phyloP scores from a whole-genome alignment of 768 basidiomycete species.

The Artomyces pyxidatus region DNA sequence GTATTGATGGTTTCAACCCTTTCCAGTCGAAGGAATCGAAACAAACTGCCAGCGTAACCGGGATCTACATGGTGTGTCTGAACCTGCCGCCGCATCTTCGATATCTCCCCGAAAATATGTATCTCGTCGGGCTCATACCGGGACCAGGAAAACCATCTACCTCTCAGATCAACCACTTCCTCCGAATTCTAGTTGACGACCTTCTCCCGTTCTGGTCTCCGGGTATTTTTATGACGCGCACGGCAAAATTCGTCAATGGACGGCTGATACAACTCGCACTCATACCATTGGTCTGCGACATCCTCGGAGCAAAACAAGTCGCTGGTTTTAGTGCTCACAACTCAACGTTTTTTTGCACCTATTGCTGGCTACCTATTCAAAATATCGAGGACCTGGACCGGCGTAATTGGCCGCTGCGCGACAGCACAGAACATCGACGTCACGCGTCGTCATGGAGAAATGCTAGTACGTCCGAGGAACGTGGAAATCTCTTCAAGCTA shows the following conservation, averaged over 20 bases:
- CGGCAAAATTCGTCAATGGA: not conserved
- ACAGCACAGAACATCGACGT: not conserved
- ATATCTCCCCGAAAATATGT: conserved; percentile 21
- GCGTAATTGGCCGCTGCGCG: conserved; percentile 7
- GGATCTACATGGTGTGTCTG: conserved; percentile 13
- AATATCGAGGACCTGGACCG: conserved; percentile 16
- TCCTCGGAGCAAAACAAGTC: conserved; percentile 21
- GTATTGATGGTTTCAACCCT: conserved; percentile 2
- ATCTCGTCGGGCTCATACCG: conserved; percentile 14
- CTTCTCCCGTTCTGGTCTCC: conserved; percentile 11
- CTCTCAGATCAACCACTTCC: conserved; percentile 1
- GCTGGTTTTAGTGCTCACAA: conserved; percentile 16
- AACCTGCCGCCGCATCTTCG: conserved; percentile 23
- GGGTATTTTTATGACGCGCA: conserved; percentile 1
- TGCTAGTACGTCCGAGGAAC: conserved; percentile 4
- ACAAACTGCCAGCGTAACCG: conserved; percentile 3
- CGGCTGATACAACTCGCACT: conserved; percentile 3
- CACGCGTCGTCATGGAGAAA: conserved; percentile 16
- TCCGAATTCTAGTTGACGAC: conserved; percentile 10
- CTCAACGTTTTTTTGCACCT: conserved; percentile 17
- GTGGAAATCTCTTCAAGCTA: conserved; percentile 8
- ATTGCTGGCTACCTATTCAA: conserved; percentile 17
- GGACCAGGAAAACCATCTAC: conserved; percentile 15
- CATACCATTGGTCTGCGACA: conserved; percentile 9
- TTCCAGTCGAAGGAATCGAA: not conserved